Base-by-base conservation (phyloP, 371 early-diverging fungal genomes). In the Mucor racemosus region DNA sequence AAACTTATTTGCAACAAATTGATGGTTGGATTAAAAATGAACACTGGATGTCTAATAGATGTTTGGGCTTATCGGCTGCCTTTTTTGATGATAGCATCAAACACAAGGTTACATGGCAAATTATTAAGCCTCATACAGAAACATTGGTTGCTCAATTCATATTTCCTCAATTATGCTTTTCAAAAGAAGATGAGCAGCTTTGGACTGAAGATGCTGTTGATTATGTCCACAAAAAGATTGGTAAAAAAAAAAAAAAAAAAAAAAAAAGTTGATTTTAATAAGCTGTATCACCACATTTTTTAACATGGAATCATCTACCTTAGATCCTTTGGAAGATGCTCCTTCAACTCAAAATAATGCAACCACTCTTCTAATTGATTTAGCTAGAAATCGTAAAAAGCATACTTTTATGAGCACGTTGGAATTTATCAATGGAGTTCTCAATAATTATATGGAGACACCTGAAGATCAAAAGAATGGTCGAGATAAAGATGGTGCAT, bases 131-230 rank as follows among this genome's bases (percentile, higher is more conserved):
- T 7, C 91, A 94, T 67, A 80, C 87, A n/a, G 89, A 88, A 63
- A 82, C 84, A 0, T 71, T 98, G 39, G 84, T 96, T 17, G 69
- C 88, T 10, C 89, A 93, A 26, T 95, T 93, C 74, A 86, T 97
- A 55, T 97, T 92, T 83, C 97, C 97, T 59, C 90, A 91, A 48
- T 71, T 97, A 42, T 93, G 93, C 80, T 95, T 95, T 73, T 86
- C 90, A 41, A 70, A 77, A 5, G 88, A 87, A 42, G 98, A 98
- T 69, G 85, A 89, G 67, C 87, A 92, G 71, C 81, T 94, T n/a
- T 97, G 97, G 97, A 85, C 86, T 34, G 92, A 94, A 13, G 94
- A 97, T 71, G 92, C 95, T 4, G 88, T 92, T 15, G 97, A 98
- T 76, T 98, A 90, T 68, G 89, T 97, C n/a, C 91, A 93, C 66